Percentiles rank a stretch among this genome's conserved stretches.
Evolutionary conservation across 2,329 filamentous ascomycete species (phyloP).

Genomic region (Fusarium coicis): DNA sequence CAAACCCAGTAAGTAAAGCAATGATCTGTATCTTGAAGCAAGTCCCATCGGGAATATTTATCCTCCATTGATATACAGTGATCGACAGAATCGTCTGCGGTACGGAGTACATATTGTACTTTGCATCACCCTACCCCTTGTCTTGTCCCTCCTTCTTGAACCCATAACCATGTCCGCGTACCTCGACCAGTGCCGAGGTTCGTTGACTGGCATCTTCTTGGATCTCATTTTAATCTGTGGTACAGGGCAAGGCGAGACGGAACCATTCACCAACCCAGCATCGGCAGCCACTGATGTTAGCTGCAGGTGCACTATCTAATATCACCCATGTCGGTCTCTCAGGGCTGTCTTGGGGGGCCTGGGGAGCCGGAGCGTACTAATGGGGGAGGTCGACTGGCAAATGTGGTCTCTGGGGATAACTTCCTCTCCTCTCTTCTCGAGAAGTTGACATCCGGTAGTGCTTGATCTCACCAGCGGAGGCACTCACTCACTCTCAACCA

Average conservation of each 20-base stretch:
- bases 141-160: not conserved
- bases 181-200: not conserved
- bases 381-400: not conserved
- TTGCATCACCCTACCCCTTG: not conserved
- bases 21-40: not conserved
- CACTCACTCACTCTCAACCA: constrained; percentile 1
- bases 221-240: constrained; percentile 1
- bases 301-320: constrained; percentile 3
- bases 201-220: not conserved
- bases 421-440: not conserved
- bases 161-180: not conserved
- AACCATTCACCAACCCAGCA: constrained; percentile 2
- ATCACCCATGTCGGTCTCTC: not conserved
- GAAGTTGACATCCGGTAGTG: not conserved
- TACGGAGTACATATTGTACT: not conserved
- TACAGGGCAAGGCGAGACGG: not conserved
- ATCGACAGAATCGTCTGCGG: not conserved
- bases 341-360: not conserved
- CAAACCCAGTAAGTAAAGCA: not conserved
- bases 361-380: not conserved
- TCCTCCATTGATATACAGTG: not conserved
- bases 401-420: constrained; percentile 6
- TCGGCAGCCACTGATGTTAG: constrained; percentile 16
- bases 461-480: constrained; percentile 24
- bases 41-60: not conserved